Evolutionary conservation across 2,329 filamentous ascomycete genomes (phyloP).

Genomic region (Coniochaeta sp.): DNA sequence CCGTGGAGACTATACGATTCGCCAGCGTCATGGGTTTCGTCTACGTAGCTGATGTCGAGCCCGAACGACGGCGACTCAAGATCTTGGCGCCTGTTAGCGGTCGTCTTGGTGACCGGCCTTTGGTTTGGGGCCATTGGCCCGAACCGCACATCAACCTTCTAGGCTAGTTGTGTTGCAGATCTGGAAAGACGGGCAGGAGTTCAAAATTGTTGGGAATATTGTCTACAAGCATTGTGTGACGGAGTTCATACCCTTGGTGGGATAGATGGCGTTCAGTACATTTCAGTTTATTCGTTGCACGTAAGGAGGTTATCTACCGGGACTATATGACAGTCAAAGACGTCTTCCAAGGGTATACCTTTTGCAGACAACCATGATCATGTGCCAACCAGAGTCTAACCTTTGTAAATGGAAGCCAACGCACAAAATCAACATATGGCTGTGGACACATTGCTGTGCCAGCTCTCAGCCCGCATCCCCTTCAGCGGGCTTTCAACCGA

Average conservation of each 20-base stretch:
- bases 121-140: conserved; percentile 82
- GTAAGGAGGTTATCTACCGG: background rate
- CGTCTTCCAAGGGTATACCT: background rate
- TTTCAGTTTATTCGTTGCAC: background rate
- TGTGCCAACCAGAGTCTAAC: background rate
- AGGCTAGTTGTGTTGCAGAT: conserved; percentile 28
- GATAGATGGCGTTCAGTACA: background rate
- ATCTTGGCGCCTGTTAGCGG: conserved; percentile 80
- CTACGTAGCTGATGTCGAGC: conserved; percentile 87
- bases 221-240: background rate
- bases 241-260: background rate
- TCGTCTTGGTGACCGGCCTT: conserved; percentile 67
- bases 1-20: conserved; percentile 66
- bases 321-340: background rate
- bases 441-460: background rate
- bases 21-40: conserved; percentile 87
- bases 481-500: background rate
- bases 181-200: background rate
- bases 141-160: conserved; percentile 75
- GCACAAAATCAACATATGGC: background rate
- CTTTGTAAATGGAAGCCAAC: background rate
- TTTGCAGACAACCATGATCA: background rate
- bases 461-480: background rate
- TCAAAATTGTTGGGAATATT: background rate
- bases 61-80: conserved; percentile 71